Percentiles rank a stretch among this genome's conserved stretches.
phyloP scores from a whole-genome alignment of 768 basidiomycete genomes.

The Pilatotrama ljubarskyi region DNA sequence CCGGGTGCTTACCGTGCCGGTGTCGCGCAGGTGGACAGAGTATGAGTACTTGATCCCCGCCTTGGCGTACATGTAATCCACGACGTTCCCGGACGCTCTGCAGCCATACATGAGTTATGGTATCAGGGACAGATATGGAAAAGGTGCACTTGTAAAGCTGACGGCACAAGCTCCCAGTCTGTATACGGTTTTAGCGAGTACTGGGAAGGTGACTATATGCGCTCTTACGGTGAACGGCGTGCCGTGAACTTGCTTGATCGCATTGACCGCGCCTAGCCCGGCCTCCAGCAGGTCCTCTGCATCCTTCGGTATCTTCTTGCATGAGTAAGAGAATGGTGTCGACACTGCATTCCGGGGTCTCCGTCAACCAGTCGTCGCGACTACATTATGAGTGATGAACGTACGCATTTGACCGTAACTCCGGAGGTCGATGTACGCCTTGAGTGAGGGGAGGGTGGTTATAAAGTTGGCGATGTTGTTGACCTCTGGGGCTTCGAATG shows the following conservation, averaged over 20 bases:
- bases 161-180: conserved; percentile 49
- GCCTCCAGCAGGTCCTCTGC: conserved; percentile 78
- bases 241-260: conserved; percentile 55
- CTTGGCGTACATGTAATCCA: conserved; percentile 64
- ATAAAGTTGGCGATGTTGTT: conserved; percentile 74
- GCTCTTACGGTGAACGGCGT: conserved; percentile 50
- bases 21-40: conserved; percentile 65
- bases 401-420: conserved; percentile 83
- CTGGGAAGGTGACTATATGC: not conserved
- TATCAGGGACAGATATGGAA: not conserved
- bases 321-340: conserved; percentile 76
- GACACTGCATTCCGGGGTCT: conserved; percentile 50
- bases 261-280: conserved; percentile 61
- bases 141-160: conserved; percentile 44
- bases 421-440: conserved; percentile 72
- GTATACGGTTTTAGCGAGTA: not conserved
- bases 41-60: conserved; percentile 63
- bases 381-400: conserved; percentile 29
- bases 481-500: conserved; percentile 78
- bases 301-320: conserved; percentile 60
- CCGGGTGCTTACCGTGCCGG: conserved; percentile 55
- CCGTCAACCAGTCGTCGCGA: not conserved
- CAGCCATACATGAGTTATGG: not conserved
- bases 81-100: conserved; percentile 60
- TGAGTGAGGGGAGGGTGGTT: conserved; percentile 49